Conservation (phyloP, 2,329 filamentous ascomycete species). For the Myriosclerotinia curreyana region DNA sequence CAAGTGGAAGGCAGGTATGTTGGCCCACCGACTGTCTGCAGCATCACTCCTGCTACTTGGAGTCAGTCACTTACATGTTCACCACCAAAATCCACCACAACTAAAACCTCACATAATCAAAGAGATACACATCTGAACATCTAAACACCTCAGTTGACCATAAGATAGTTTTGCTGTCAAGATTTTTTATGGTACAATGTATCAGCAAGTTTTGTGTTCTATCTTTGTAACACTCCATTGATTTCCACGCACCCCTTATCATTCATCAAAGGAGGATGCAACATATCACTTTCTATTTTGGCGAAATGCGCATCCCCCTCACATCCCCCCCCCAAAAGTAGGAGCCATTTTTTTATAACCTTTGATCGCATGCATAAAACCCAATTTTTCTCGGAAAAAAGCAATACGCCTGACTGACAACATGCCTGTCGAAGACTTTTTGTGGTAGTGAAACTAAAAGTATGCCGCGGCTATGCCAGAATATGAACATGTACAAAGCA, state of each 20-base stretch:
- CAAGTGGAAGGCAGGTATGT: constrained; percentile 6
- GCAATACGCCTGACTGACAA: constrained; percentile 29
- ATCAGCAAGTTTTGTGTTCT: constrained; percentile 17
- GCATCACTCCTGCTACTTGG: neutral
- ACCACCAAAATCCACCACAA: neutral
- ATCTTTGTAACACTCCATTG: constrained; percentile 8
- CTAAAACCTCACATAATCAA: neutral
- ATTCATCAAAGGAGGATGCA: constrained; percentile 11
- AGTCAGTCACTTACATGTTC: no score
- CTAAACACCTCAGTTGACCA: neutral
- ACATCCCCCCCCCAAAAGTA: neutral
- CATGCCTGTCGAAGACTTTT: constrained; percentile 29
- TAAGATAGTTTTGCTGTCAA: constrained; percentile 16
- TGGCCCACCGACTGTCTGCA: neutral
- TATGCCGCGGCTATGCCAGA: constrained; percentile 32
- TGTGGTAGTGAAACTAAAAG: constrained; percentile 20
- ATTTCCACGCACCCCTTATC: constrained; percentile 2
- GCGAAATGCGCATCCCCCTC: constrained; percentile 3
- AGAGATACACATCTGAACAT: neutral
- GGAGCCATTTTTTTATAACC: constrained; percentile 30
- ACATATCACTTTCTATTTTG: neutral
- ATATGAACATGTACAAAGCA: constrained; percentile 35
- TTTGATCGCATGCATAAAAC: constrained; percentile 29
- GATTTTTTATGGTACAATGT: constrained; percentile 23
- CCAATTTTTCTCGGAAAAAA: constrained; percentile 24